Percentiles rank a stretch among this genome's conserved stretches.
Evolutionary conservation across 495 filamentous ascomycete species (phyloP).

Genomic region (Penicillium atrosanguineum): DNA sequence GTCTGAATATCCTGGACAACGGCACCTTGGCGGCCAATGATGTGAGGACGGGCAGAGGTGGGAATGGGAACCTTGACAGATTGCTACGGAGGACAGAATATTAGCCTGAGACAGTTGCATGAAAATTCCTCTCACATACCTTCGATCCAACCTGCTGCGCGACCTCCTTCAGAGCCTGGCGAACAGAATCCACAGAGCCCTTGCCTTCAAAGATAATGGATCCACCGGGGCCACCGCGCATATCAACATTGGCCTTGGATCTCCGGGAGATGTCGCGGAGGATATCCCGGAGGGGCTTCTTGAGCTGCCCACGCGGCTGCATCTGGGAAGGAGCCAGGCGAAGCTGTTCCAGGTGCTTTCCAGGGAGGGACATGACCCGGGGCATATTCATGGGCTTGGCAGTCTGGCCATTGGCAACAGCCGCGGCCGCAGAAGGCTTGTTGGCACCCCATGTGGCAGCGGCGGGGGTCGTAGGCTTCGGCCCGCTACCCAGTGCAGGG

Average conservation of each 20-base stretch:
- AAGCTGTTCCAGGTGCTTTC: slow-evolving; percentile 73
- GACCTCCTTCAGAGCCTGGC: slow-evolving; percentile 81
- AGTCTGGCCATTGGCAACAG: slow-evolving; percentile 56
- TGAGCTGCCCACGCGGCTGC: slow-evolving; percentile 69
- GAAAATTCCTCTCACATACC: slow-evolving; percentile 41
- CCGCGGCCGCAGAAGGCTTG: slow-evolving; percentile 55
- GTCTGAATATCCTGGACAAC: slow-evolving; percentile 84
- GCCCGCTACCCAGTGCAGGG: slow-evolving; percentile 75
- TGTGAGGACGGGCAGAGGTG: slow-evolving; percentile 72
- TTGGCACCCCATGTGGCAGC: slow-evolving; percentile 68
- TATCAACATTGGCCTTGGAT: slow-evolving; percentile 80
- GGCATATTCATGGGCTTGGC: slow-evolving; percentile 52
- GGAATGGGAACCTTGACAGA: slow-evolving; percentile 75
- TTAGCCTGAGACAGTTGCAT: background rate
- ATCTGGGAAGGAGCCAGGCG: slow-evolving; percentile 69
- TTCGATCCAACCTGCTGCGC: slow-evolving; percentile 81
- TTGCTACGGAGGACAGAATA: slow-evolving; percentile 48
- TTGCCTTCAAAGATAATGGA: slow-evolving; percentile 75
- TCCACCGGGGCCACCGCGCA: slow-evolving; percentile 64
- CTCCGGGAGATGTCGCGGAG: slow-evolving; percentile 83
- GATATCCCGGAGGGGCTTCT: slow-evolving; percentile 77
- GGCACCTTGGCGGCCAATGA: slow-evolving; percentile 90
- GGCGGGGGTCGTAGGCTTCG: slow-evolving; percentile 59
- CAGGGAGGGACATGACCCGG: slow-evolving; percentile 66
- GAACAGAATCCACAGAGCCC: slow-evolving; percentile 72